A percentile compares a stretch with the other conserved stretches of the same genome.
phyloP scores from a whole-genome alignment of 2,329 filamentous ascomycete genomes.

The Plectosphaerella cucumerina region DNA sequence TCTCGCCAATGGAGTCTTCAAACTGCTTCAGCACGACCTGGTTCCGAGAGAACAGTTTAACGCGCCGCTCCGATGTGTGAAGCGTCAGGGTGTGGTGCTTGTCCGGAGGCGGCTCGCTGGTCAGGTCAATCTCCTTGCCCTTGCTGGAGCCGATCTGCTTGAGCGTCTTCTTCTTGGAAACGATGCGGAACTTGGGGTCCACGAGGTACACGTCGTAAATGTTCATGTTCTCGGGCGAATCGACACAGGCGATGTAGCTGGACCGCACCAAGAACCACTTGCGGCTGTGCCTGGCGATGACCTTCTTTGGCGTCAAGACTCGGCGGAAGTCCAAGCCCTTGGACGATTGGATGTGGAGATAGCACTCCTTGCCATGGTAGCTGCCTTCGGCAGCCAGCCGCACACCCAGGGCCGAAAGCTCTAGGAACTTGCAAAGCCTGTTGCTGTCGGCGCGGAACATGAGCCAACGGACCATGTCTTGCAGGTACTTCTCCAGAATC shows the following conservation, averaged over 20 bases:
- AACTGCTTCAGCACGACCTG: conserved; percentile 89
- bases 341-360: conserved; percentile 84
- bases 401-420: conserved; percentile 89
- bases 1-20: conserved; percentile 84
- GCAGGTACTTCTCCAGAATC: conserved; percentile 84
- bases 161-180: conserved; percentile 63
- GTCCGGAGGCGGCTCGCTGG: conserved; percentile 27
- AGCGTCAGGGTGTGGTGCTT: conserved; percentile 84
- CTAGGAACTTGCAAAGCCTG: conserved; percentile 89
- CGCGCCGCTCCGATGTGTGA: conserved; percentile 86
- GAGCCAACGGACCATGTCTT: conserved; percentile 91
- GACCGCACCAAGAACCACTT: conserved; percentile 99
- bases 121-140: conserved; percentile 46
- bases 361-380: conserved; percentile 97
- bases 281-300: conserved; percentile 78
- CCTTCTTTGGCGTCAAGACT: conserved; percentile 71
- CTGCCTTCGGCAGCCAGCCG: conserved; percentile 91
- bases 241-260: conserved; percentile 97
- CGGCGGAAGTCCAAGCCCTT: conserved; percentile 85
- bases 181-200: conserved; percentile 79
- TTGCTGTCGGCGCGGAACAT: conserved; percentile 97
- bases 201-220: conserved; percentile 99
- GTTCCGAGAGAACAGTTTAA: conserved; percentile 87
- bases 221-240: conserved; percentile 97
- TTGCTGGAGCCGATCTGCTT: conserved; percentile 54